Evolutionary conservation across 805 yeast species (phyloP).

Genomic region (Cyberlindnera maritima): DNA sequence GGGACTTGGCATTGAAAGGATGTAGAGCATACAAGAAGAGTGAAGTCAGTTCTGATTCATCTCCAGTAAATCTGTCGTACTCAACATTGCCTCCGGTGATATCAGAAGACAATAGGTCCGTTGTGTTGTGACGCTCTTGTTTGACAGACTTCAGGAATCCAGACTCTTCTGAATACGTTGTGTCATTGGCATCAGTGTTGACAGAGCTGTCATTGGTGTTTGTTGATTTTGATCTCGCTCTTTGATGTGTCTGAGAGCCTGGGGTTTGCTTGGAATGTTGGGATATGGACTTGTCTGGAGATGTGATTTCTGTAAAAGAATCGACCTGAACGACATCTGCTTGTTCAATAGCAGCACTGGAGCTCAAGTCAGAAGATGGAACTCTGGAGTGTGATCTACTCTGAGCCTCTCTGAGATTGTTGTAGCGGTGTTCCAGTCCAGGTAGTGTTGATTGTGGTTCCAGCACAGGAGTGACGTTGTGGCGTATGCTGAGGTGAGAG

Average conservation of each 20-base stretch:
- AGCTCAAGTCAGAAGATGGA: neutral
- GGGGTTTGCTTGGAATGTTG: neutral
- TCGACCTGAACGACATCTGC: constrained; percentile 2
- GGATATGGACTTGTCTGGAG: constrained; percentile 1
- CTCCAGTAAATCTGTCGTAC: constrained; percentile 1
- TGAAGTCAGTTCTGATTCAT: constrained; percentile 46
- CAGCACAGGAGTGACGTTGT: constrained; percentile 21
- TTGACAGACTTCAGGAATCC: constrained; percentile 46
- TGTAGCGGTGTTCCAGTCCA: constrained; percentile 1
- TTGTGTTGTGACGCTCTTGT: constrained; percentile 65
- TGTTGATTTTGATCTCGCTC: constrained; percentile 6
- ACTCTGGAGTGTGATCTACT: neutral
- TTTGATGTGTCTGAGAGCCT: neutral
- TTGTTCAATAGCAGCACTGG: neutral
- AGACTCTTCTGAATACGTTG: constrained; percentile 23
- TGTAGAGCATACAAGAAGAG: constrained; percentile 58
- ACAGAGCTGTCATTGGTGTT: constrained; percentile 12
- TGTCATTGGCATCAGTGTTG: constrained; percentile 17
- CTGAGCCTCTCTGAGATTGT: neutral
- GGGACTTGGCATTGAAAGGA: constrained; percentile 53
- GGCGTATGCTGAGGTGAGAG: constrained; percentile 1
- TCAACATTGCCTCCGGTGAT: neutral
- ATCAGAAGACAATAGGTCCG: constrained; percentile 34
- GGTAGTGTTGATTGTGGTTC: constrained; percentile 4
- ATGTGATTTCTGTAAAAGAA: neutral